Evolutionary conservation across 1,284 basidiomycete genomes (phyloP), one percentile per base, ranked within the genome.

Genomic region (Cystobasidiaceae sp.): DNA sequence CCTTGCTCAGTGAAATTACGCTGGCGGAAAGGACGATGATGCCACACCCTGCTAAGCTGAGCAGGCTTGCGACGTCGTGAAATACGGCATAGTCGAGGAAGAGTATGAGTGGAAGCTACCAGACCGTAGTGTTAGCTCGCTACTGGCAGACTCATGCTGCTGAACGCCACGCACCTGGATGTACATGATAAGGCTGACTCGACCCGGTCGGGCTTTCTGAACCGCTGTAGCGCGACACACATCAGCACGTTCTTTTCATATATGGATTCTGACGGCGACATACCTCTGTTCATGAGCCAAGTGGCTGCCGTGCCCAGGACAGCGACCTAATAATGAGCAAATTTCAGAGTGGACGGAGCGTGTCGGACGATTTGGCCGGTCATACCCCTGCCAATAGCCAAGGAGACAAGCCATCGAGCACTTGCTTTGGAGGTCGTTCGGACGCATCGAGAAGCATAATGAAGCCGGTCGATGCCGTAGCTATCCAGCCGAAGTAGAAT

Each of bases 151-250:
- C 45, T 11, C 21, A 48, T 9, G 11, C 21, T 30, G 8, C 48
- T 25, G 23, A 25, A 8, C n/a, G 6, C 21, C 21, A 30, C 48
- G 19, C 21, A 50, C 48, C 28, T 50, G 54, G 27, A 43, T 39
- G n/a, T 56, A 56, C 54, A 56, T 43, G 15, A 56, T 37, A 11
- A 56, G 32, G 39, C 33, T 56, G 2, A 43, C 41, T 4, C 54
- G 23, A 23, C 54, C 54, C 15, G 54, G 34, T 43, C 41, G 17
- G 11, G n/a, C n/a, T 19, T 4, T 41, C 27, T 56, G 54, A 5
- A 56, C 54, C n/a, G 54, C 54, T 56, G 8, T 19, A 25, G 11
- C 9, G 15, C 8, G 11, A 28, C 9, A 11, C 9, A 50, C 25
- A 23, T 21, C 9, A 13, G n/a, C 11, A 11, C n/a, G 11, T 11